A percentile compares a stretch with the other conserved stretches of the same genome.
Conservation (phyloP, 139 green algal genomes). For the Limnomonas spitsbergensis region DNA sequence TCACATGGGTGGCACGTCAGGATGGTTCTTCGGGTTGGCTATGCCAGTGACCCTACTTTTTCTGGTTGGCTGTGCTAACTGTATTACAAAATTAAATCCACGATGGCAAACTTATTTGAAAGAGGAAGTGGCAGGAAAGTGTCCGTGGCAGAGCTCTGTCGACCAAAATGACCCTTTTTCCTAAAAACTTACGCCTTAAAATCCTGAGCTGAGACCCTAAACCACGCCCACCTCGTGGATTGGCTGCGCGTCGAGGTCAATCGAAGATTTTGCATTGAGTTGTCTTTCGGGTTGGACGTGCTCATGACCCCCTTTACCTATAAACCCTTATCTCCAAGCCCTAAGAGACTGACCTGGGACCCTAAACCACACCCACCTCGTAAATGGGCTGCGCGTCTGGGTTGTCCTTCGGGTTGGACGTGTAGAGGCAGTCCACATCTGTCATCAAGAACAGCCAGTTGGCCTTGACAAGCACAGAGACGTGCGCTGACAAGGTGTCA, state of each 20-base stretch:
- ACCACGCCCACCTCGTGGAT: not conserved
- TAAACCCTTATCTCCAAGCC: no score
- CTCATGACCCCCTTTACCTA: not conserved
- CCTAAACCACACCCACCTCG: conserved; percentile 50
- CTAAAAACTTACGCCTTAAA: conserved; percentile 1
- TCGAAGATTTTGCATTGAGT: not conserved
- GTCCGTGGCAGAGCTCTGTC: no score
- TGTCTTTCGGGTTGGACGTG: not conserved
- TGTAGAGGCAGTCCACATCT: conserved; percentile 91
- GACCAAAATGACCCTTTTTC: no score
- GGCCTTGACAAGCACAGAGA: conserved; percentile 82
- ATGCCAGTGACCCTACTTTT: no score
- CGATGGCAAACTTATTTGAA: no score
- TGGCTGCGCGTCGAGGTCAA: not conserved
- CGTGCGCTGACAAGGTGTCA: conserved; percentile 89
- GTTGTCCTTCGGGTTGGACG: conserved; percentile 56
- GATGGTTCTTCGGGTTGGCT: conserved; percentile 55
- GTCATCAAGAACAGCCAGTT: conserved; percentile 93
- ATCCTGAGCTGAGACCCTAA: not conserved
- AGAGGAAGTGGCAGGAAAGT: no score
- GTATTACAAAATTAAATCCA: no score
- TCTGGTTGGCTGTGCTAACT: no score
- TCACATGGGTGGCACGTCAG: conserved; percentile 57
- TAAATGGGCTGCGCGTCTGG: conserved; percentile 61
- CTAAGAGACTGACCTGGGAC: not conserved